Evolutionary conservation across 805 yeast genomes (phyloP).

Genomic region (Saturnispora saitoi): DNA sequence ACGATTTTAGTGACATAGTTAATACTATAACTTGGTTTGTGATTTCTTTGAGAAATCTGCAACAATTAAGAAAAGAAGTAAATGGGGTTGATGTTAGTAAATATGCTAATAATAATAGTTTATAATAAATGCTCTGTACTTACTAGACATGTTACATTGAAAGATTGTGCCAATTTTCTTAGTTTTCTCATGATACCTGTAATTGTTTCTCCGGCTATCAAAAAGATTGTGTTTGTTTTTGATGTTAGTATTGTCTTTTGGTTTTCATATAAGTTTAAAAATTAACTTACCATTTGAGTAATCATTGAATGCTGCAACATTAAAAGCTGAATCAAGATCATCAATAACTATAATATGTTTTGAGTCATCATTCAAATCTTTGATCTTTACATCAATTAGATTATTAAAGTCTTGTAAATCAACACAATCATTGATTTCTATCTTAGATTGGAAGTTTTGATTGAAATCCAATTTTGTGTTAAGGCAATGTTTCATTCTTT

Average conservation of each 20-base stretch:
- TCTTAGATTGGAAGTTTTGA: background rate
- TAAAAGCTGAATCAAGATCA: slow-evolving; percentile 5
- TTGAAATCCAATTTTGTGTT: background rate
- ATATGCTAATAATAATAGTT: background rate
- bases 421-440: background rate
- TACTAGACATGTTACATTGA: slow-evolving; percentile 17
- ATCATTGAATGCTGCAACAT: slow-evolving; percentile 3
- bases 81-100: background rate
- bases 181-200: slow-evolving; percentile 11
- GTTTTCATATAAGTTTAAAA: background rate
- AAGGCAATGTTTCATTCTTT: background rate
- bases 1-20: slow-evolving; percentile 16
- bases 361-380: background rate
- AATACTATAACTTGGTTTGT: background rate
- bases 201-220: slow-evolving; percentile 4
- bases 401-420: background rate
- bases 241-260: background rate
- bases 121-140: slow-evolving; percentile 6
- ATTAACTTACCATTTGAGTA: slow-evolving; percentile 3
- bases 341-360: background rate
- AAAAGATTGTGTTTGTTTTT: background rate
- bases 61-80: background rate
- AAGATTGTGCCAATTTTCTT: slow-evolving; percentile 18
- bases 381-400: background rate
- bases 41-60: background rate